Evolutionary conservation across 441 rosid species (phyloP).

Genomic region (Erodium moschatum): DNA sequence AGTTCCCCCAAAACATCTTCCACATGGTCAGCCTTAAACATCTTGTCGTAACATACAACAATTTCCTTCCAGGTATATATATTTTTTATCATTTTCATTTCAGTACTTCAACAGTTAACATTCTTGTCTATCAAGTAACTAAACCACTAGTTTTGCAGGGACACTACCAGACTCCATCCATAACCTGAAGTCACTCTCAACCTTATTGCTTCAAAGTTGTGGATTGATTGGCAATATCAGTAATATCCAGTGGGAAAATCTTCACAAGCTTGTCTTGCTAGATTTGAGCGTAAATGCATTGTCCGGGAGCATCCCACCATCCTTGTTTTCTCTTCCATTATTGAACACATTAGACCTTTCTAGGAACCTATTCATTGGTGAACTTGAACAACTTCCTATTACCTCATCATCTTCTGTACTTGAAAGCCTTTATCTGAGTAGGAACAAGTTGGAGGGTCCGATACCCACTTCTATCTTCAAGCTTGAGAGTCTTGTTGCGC

Average conservation of each 20-base stretch:
- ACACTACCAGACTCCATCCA: background rate
- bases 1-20: background rate
- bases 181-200: background rate
- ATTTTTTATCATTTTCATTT: background rate
- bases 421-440: background rate
- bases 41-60: background rate
- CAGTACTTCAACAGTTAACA: background rate
- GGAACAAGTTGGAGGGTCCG: constrained; percentile 10
- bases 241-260: background rate
- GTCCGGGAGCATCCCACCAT: constrained; percentile 12
- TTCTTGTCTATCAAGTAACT: background rate
- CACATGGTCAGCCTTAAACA: background rate
- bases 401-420: background rate
- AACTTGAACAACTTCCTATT: background rate
- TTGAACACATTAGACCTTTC: background rate
- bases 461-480: constrained; percentile 16
- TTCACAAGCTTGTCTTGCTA: background rate
- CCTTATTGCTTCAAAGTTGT: background rate
- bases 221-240: background rate
- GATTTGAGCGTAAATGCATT: background rate
- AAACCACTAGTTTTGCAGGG: background rate
- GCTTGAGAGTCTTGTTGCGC: background rate
- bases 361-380: constrained; percentile 3
- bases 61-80: constrained; percentile 1
- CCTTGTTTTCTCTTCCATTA: constrained; percentile 13